Percentiles rank a stretch among this genome's conserved stretches.
These are phyloP conservation scores for Pythium insidiosum DNA, from an alignment of 352 stramenopile species.

Conservation along the genomic window DNA sequence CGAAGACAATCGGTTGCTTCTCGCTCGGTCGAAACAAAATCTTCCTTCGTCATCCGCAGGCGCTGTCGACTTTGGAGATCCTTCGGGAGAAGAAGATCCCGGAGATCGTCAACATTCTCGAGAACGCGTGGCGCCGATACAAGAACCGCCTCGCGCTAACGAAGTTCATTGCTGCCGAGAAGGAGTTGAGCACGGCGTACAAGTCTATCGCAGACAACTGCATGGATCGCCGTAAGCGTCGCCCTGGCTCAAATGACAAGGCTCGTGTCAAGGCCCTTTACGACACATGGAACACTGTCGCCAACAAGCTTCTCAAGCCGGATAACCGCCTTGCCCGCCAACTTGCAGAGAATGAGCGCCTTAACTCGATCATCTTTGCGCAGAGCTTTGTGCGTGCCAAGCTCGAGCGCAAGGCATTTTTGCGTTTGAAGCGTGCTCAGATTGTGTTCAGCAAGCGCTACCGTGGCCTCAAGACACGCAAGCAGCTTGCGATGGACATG, in stretches of 20 bases:
- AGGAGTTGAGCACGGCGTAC: slow-evolving; percentile 43
- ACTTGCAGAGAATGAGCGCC: slow-evolving; percentile 46
- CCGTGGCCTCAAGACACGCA: slow-evolving; percentile 65
- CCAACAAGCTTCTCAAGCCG: slow-evolving; percentile 35
- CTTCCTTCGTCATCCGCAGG: slow-evolving; percentile 86
- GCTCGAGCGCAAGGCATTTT: slow-evolving; percentile 38
- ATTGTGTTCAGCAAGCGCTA: slow-evolving; percentile 74
- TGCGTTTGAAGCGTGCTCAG: slow-evolving; percentile 49
- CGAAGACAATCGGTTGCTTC: slow-evolving; percentile 63
- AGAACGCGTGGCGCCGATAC: slow-evolving; percentile 79
- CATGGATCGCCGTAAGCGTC: slow-evolving; percentile 57
- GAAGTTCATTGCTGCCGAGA: slow-evolving; percentile 49
- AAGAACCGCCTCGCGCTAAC: slow-evolving; percentile 54
- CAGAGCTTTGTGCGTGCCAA: slow-evolving; percentile 64
- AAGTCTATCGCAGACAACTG: slow-evolving; percentile 53
- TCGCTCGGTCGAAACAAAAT: slow-evolving; percentile 85
- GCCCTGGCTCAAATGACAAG: slow-evolving; percentile 45
- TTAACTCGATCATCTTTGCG: slow-evolving; percentile 64
- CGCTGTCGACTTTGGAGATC: slow-evolving; percentile 81
- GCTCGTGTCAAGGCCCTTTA: slow-evolving; percentile 45
- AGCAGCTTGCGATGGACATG: slow-evolving; percentile 55
- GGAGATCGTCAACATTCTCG: slow-evolving; percentile 72
- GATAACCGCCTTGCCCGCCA: slow-evolving; percentile 35
- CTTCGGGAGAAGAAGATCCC: slow-evolving; percentile 71
- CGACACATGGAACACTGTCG: slow-evolving; percentile 45